Evolutionary conservation across 139 green algal genomes (phyloP).

Genomic region (Monoraphidium neglectum): DNA sequence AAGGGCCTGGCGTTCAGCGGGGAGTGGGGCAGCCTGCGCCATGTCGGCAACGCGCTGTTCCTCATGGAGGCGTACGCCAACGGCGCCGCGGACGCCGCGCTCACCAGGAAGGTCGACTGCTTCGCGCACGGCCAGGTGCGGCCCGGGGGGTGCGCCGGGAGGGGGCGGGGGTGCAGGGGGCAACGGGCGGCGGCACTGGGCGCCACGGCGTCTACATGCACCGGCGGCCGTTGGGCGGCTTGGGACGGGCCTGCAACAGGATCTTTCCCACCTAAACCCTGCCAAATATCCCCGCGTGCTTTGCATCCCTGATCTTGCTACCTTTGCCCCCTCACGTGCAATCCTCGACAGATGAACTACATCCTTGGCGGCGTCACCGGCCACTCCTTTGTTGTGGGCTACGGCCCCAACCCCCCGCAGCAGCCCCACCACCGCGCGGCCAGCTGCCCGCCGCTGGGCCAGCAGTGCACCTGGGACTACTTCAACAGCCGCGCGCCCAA

Average conservation of each 20-base stretch:
- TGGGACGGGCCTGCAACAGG: too few species aligned
- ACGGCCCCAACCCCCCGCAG: constrained; percentile 25
- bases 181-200: too few species aligned
- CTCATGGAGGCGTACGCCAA: constrained; percentile 25
- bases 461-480: constrained; percentile 23
- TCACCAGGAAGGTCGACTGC: constrained; percentile 13
- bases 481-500: constrained; percentile 42
- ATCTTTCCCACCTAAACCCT: too few species aligned
- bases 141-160: too few species aligned
- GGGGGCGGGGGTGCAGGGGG: too few species aligned
- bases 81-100: not conserved
- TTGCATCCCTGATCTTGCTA: too few species aligned
- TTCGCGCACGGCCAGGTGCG: too few species aligned
- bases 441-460: constrained; percentile 1
- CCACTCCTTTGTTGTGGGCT: constrained; percentile 36
- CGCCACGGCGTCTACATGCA: too few species aligned
- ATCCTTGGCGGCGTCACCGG: constrained; percentile 29
- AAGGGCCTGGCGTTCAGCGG: constrained; percentile 24
- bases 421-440: constrained; percentile 28
- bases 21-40: constrained; percentile 27
- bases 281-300: too few species aligned
- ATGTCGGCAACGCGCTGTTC: constrained; percentile 28
- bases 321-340: too few species aligned
- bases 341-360: constrained; percentile 38
- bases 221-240: too few species aligned